Evolutionary conservation across 208 protist species (phyloP), one percentile per base, ranked within the genome.

Genomic region (Trypanosoma caninum): DNA sequence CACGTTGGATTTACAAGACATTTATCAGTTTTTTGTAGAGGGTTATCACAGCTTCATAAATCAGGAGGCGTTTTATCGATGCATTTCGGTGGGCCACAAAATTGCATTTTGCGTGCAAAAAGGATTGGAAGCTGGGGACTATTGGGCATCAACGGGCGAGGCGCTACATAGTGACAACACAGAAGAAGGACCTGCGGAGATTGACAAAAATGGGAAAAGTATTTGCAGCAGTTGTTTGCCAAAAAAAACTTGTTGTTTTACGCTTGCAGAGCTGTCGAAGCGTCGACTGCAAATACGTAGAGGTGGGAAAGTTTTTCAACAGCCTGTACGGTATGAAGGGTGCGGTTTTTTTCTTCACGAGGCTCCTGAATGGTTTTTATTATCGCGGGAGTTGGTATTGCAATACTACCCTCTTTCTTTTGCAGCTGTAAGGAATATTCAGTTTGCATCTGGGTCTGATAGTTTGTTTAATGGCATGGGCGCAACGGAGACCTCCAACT

Each of bases 261-360:
- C 48, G n/a, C 3, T 59, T 1, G 18, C 61, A 1, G 51, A 57
- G 22, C 16, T 67, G 18, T 8, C 48, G 1, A n/a, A 42, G 18
- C 48, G 41, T 20, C 41, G 34, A 18, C 40, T 67, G 31, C 30
- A 40, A 31, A 7, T 59, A 30, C 61, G 61, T 14, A 0, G 33
- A 18, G 51, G 30, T 59, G 51, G 51, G 16, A 34, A 42, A 2
- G 28, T 67, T 2, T 30, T 33, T 20, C n/a, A 46, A 27, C 31
- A 53, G 7, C 41, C 61, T 48, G 37, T 67, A 4, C 3, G 14
- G 33, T 67, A 51, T 23, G 41, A 59, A 38, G 22, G 51, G 41
- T 67, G 61, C 42, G 61, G 61, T 11, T 67, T 67, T 38, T 67
- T 67, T 57, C 51, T 67, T 40, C 61, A 67, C 31, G 30, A 59